These are phyloP conservation scores for Dipodascus albidus DNA, from an alignment of 805 yeast species.

Conservation along the genomic window DNA sequence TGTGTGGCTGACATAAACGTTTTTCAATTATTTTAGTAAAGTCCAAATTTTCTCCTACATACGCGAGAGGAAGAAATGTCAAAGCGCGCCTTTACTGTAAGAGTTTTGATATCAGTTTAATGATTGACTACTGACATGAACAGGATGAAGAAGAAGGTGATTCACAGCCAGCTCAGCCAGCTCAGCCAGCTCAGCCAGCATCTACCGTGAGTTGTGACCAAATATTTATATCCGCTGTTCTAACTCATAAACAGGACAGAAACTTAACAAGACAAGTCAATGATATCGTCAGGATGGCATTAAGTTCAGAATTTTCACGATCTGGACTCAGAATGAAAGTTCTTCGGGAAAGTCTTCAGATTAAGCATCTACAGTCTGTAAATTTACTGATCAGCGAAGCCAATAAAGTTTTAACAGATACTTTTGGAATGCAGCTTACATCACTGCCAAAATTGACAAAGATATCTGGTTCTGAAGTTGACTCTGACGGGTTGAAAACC, in stretches of 20 bases:
- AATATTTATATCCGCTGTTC: too few species aligned
- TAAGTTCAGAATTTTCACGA: not conserved
- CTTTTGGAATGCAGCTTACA: conserved; percentile 6
- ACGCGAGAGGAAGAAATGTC: not conserved
- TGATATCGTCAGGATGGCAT: not conserved
- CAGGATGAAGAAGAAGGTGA: not conserved
- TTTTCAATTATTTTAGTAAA: too few species aligned
- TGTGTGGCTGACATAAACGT: not conserved
- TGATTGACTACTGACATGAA: too few species aligned
- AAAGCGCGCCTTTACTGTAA: too few species aligned
- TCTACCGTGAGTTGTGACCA: too few species aligned
- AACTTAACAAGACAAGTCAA: not conserved
- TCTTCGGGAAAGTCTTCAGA: not conserved
- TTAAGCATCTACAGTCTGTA: not conserved
- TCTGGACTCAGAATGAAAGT: not conserved
- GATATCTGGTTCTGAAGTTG: not conserved
- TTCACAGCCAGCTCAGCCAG: not conserved
- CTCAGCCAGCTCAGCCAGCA: not conserved
- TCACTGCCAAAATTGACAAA: conserved; percentile 1
- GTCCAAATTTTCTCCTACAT: not conserved
- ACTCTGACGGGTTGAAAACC: not conserved
- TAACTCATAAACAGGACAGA: not conserved
- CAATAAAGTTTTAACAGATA: not conserved
- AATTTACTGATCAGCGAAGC: conserved; percentile 1
- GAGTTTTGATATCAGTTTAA: too few species aligned